Conservation (phyloP, 352 stramenopile species). For the Globisporangium lucens region DNA sequence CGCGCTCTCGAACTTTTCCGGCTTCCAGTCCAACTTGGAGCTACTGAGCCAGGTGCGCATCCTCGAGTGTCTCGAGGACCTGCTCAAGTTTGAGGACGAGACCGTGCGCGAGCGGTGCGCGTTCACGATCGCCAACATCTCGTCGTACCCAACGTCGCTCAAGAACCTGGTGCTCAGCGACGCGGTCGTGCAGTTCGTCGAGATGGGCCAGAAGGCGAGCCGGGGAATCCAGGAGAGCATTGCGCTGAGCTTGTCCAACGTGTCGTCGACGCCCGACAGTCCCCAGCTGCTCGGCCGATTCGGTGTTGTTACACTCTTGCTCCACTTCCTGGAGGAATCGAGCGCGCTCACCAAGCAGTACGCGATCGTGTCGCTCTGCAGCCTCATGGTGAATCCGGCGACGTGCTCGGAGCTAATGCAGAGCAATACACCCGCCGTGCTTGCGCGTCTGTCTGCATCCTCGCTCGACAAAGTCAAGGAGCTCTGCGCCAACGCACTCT, state of each 20-base stretch:
- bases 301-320: conserved; percentile 62
- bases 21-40: conserved; percentile 64
- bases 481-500: conserved; percentile 68
- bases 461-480: conserved; percentile 59
- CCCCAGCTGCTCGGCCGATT: conserved; percentile 55
- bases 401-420: conserved; percentile 67
- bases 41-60: conserved; percentile 59
- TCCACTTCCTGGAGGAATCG: conserved; percentile 61
- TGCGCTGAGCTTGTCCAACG: conserved; percentile 69
- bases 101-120: conserved; percentile 66
- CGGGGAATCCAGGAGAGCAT: conserved; percentile 68
- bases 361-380: conserved; percentile 67
- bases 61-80: conserved; percentile 68
- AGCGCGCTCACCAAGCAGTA: conserved; percentile 60
- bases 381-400: conserved; percentile 49
- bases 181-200: conserved; percentile 59
- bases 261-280: conserved; percentile 58
- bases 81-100: conserved; percentile 72
- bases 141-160: conserved; percentile 51
- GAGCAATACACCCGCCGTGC: conserved; percentile 55
- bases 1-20: conserved; percentile 80
- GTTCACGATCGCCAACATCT: conserved; percentile 75
- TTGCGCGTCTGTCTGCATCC: conserved; percentile 40
- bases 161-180: conserved; percentile 68
- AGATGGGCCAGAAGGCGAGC: conserved; percentile 52